Conservation (phyloP, 495 filamentous ascomycete genomes). For the Wilcoxina mikolae region DNA sequence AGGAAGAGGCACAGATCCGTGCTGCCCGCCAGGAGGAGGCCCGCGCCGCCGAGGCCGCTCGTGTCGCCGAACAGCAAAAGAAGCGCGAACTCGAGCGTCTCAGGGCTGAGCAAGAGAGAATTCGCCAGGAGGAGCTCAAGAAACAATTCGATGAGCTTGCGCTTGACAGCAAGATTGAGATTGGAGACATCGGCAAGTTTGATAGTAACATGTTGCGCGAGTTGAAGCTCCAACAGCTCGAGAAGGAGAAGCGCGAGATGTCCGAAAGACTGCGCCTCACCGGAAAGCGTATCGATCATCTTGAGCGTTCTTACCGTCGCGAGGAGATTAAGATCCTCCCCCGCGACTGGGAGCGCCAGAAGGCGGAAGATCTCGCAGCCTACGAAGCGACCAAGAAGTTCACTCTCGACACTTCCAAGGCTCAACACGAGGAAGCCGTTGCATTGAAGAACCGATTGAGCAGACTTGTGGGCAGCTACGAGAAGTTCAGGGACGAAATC, state of each 20-base stretch:
- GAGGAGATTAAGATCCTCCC: conserved; percentile 87
- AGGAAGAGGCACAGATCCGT: conserved; percentile 79
- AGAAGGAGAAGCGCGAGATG: conserved; percentile 93
- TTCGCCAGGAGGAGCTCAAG: conserved; percentile 85
- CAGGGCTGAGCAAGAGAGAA: conserved; percentile 76
- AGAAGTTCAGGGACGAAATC: conserved; percentile 61
- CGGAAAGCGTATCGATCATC: conserved; percentile 89
- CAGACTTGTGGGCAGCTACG: conserved; percentile 66
- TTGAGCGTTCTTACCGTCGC: conserved; percentile 89
- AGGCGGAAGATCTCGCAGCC: conserved; percentile 59
- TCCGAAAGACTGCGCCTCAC: conserved; percentile 79
- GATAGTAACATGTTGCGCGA: conserved; percentile 79
- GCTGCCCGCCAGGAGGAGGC: conserved; percentile 67
- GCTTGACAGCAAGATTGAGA: conserved; percentile 64
- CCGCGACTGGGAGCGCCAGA: conserved; percentile 73
- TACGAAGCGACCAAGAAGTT: conserved; percentile 66
- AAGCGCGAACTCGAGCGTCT: conserved; percentile 80
- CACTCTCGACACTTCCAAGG: conserved; percentile 61
- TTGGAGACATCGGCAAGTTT: conserved; percentile 58
- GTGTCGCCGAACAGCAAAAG: conserved; percentile 76
- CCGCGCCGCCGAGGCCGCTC: conserved; percentile 71
- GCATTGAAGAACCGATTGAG: conserved; percentile 81
- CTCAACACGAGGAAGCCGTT: conserved; percentile 79
- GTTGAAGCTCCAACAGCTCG: conserved; percentile 86
- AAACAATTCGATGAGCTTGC: conserved; percentile 92